Conservation (phyloP, 768 basidiomycete species). For the Hericium alpestre region DNA sequence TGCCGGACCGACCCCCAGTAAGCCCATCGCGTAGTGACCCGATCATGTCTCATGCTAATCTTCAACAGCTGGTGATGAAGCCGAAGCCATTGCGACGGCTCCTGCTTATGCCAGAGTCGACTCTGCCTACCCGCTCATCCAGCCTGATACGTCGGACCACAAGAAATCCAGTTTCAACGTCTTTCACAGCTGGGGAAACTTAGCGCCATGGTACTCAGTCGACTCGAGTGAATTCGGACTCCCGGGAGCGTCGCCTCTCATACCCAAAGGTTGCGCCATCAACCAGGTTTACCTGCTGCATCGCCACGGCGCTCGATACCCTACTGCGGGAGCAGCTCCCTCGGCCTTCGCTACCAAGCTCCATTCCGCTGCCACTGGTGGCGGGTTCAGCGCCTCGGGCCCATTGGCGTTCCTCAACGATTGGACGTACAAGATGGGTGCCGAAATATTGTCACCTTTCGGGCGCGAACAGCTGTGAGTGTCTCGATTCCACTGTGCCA, state of each 20-base stretch:
- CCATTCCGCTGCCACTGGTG: conserved; percentile 15
- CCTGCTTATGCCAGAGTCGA: conserved; percentile 27
- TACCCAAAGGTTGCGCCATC: conserved; percentile 37
- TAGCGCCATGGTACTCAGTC: conserved; percentile 41
- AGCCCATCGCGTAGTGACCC: conserved; percentile 3
- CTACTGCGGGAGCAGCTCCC: conserved; percentile 21
- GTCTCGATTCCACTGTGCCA: neutral
- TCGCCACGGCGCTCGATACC: conserved; percentile 34
- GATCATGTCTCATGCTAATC: neutral
- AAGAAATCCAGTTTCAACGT: conserved; percentile 30
- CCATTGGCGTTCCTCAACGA: conserved; percentile 31
- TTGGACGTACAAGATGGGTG: conserved; percentile 36
- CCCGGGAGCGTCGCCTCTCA: conserved; percentile 31
- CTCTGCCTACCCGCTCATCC: conserved; percentile 32
- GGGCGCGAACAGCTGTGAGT: conserved; percentile 31
- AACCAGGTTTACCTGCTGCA: conserved; percentile 32
- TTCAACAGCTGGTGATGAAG: conserved; percentile 18
- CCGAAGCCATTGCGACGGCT: conserved; percentile 21
- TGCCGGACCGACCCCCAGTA: conserved; percentile 39
- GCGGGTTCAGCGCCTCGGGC: conserved; percentile 25
- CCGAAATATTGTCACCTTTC: conserved; percentile 37
- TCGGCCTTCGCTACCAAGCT: conserved; percentile 18
- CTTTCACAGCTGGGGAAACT: conserved; percentile 36
- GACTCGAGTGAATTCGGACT: conserved; percentile 34
- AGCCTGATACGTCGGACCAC: conserved; percentile 24